phyloP scores from a whole-genome alignment of 768 basidiomycete species.

The Krasilnikovozyma curviuscula region DNA sequence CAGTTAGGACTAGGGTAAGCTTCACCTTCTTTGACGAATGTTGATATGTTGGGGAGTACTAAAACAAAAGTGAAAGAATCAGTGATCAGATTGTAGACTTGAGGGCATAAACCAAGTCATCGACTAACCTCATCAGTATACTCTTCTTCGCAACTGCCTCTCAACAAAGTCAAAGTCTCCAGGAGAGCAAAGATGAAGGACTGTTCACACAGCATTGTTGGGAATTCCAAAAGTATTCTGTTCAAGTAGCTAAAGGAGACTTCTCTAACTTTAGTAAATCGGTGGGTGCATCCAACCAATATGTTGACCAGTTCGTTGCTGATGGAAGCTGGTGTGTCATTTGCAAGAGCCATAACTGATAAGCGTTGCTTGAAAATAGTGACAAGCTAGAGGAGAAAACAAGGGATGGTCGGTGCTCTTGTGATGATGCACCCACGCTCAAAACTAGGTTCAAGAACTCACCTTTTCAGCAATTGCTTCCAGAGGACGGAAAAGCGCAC shows the following conservation, averaged over 20 bases:
- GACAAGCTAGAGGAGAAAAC: conserved; percentile 42
- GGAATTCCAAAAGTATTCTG: conserved; percentile 71
- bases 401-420: background rate
- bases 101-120: background rate
- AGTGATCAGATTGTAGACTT: background rate
- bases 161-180: conserved; percentile 73
- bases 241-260: conserved; percentile 67
- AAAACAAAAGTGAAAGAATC: background rate
- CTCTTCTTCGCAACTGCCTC: conserved; percentile 75
- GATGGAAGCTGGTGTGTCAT: conserved; percentile 49
- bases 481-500: conserved; percentile 55
- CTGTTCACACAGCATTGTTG: conserved; percentile 81
- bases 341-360: conserved; percentile 53
- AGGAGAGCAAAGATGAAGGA: conserved; percentile 71
- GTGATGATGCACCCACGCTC: background rate
- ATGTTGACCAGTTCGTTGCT: conserved; percentile 56
- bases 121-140: conserved; percentile 61
- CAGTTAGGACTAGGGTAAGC: conserved; percentile 59
- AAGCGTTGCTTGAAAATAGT: conserved; percentile 52
- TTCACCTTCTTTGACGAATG: conserved; percentile 59
- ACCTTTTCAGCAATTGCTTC: conserved; percentile 75
- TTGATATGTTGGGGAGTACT: conserved; percentile 78
- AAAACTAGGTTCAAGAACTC: conserved; percentile 1
- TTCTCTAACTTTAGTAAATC: conserved; percentile 59
- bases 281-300: conserved; percentile 59